Base-by-base conservation (phyloP, 1,139 yeast species). In the Candida sp. region DNA sequence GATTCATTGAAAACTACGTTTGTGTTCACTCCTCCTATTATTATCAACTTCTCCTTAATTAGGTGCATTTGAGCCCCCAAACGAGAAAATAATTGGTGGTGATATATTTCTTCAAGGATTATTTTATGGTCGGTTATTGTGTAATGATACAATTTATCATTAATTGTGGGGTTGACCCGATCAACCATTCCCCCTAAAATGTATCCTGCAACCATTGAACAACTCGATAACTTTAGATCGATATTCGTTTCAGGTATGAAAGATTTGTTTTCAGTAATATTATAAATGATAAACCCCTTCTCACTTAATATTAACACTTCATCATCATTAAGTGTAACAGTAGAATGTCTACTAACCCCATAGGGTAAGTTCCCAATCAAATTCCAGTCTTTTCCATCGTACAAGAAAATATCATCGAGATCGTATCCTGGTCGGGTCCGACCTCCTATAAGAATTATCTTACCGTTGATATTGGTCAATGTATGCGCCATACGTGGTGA, bases 21-120 rank as follows among this genome's bases (percentile, higher is more conserved):
- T 4, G 75, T 67, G 22, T 79, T 68, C 1, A 82, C 82, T 12
- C 93, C 93, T 3, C 95, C 93, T 19, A 76, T 71, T 1, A 85
- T 39, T 1, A 82, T 37, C 3, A 82, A 44, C 29, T 66, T 59
- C 8, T 58, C 45, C 1, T 55, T 54, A 9, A 55, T 53, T 5
- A 61, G 33, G 33, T 54, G 48, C 8, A 60, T 57, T 47, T 68
- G 65, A 43, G 79, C 63, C 19, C 87, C 83, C 43, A 79, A 75
- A 46, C 89, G 65, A 49, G 47, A 45, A 50, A 51, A 45, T 46
- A 35, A 44, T 51, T 47, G 38, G 47, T 42, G 21, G 34, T 41
- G 6, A 47, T 7, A 4, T 23, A 5, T 4, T 43, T 38, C 29
- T 25, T 25, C 29, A 4, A 51, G 39, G 4, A 32, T 34, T 1